Base-by-base conservation (phyloP, 75 land plant species). In the Adiantum capillusveneris region DNA sequence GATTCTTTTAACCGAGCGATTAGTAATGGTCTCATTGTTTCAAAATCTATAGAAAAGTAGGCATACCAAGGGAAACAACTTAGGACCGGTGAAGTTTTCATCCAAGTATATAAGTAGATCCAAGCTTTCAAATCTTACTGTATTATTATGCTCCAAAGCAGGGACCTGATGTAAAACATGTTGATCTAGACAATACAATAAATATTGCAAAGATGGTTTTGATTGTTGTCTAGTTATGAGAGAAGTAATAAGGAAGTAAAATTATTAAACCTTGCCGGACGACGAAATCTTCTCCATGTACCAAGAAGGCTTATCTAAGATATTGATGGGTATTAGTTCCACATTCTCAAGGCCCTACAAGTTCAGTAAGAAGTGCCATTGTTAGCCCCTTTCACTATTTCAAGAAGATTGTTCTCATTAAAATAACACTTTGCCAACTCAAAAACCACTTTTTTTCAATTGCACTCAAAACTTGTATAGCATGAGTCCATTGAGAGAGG, bases 241-340 rank as follows among this genome's bases (percentile, higher is more conserved):
- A n/a, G n/a, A n/a, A n/a, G n/a, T n/a, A n/a, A n/a, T n/a, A n/a
- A n/a, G n/a, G n/a, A n/a, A n/a, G n/a, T n/a, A n/a, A n/a, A n/a
- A n/a, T n/a, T n/a, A n/a, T n/a, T n/a, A 41, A 14, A 85, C 94
- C 85, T 85, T 88, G 60, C 79, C 82, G 49, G 56, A 58, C 39
- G 89, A 73, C 31, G 81, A 85, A 31, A 88, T 85, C 61, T 88
- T 88, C 64, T 85, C 85, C 67, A 79, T 88, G 79, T 79, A 88
- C 89, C 89, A 88, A 17, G 59, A 68, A 22, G 94, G 94, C 64
- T 80, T 74, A 57, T 82, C 77, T 18, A 74, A 28, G 29, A 88
- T 59, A 61, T 75, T 66, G 53, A 88, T 76, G 17, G 81, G 75
- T 25, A 88, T 79, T 53, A 82, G 57, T 36, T 88, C 59, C 28